phyloP scores from a whole-genome alignment of 1,284 basidiomycete species.

The Afroboletus lepidellus region DNA sequence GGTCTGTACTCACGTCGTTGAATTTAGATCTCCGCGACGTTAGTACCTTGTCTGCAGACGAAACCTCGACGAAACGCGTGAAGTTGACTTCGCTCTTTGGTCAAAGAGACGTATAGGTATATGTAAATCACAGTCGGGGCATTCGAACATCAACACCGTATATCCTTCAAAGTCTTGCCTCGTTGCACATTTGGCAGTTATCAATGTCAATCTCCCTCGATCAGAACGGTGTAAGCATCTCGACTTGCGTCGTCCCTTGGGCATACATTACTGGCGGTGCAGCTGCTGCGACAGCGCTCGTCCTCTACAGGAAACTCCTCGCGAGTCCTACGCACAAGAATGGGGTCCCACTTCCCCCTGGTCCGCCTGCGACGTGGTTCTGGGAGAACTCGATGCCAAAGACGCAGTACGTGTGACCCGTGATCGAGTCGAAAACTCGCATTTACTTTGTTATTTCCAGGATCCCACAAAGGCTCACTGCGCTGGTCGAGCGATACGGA shows the following conservation, averaged over 20 bases:
- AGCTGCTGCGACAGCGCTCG: not conserved
- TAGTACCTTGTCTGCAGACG: too few species aligned
- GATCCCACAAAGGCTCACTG: constrained; percentile 14
- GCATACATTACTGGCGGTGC: not conserved
- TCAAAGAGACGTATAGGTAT: not conserved
- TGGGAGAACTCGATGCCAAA: constrained; percentile 20
- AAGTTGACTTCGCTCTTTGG: too few species aligned
- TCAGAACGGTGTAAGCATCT: not conserved
- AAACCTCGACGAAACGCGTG: too few species aligned
- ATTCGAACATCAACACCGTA: too few species aligned
- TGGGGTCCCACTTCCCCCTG: too few species aligned
- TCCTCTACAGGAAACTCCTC: not conserved
- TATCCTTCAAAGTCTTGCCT: too few species aligned
- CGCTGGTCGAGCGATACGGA: constrained; percentile 30
- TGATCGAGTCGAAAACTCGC: not conserved
- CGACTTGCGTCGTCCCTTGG: not conserved
- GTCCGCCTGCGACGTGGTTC: constrained; percentile 12
- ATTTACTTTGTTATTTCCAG: constrained; percentile 4
- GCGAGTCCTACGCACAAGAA: not conserved
- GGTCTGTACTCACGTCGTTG: too few species aligned
- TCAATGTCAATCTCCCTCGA: not conserved
- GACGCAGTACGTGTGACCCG: not conserved
- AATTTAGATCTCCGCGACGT: too few species aligned
- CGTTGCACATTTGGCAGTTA: not conserved
- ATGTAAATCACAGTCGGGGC: too few species aligned